phyloP scores from a whole-genome alignment of 2,329 filamentous ascomycete species.

The Alternaria gaisen region DNA sequence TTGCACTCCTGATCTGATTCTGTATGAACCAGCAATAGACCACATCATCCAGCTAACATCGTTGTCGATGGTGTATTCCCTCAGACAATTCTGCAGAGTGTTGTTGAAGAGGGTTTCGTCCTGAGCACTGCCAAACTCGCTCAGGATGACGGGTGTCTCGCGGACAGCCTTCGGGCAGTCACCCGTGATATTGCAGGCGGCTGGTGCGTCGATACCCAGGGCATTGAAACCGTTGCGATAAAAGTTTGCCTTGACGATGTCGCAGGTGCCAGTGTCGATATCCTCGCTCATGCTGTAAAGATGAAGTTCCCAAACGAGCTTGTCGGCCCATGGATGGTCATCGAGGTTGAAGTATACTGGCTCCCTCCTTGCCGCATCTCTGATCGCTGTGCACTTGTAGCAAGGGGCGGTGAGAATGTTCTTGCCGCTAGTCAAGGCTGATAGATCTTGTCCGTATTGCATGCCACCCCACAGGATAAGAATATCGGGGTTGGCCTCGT shows the following conservation, averaged over 20 bases:
- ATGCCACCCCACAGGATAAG: slow-evolving; percentile 65
- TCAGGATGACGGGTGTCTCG: slow-evolving; percentile 50
- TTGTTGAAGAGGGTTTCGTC: slow-evolving; percentile 54
- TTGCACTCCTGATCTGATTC: slow-evolving; percentile 57
- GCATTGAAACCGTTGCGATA: slow-evolving; percentile 63
- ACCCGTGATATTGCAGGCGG: slow-evolving; percentile 47
- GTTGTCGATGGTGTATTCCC: slow-evolving; percentile 57
- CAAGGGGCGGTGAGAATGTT: slow-evolving; percentile 51
- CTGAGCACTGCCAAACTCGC: slow-evolving; percentile 51
- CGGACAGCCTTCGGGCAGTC: slow-evolving; percentile 47
- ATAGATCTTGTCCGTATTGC: slow-evolving; percentile 64
- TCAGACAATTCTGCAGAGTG: slow-evolving; percentile 59
- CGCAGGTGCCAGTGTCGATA: slow-evolving; percentile 57
- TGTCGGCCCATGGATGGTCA: slow-evolving; percentile 59
- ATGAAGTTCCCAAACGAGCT: slow-evolving; percentile 70
- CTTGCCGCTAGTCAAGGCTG: slow-evolving; percentile 49
- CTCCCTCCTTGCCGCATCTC: slow-evolving; percentile 55
- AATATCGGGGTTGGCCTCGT: slow-evolving; percentile 61
- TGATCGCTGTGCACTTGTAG: slow-evolving; percentile 52
- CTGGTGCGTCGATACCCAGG: slow-evolving; percentile 46
- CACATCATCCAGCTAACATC: slow-evolving; percentile 62
- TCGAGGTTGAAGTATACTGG: slow-evolving; percentile 59
- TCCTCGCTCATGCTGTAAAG: slow-evolving; percentile 58
- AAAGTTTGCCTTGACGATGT: slow-evolving; percentile 58
- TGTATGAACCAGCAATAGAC: slow-evolving; percentile 60